Base-by-base conservation (phyloP, 768 basidiomycete species). In the Phlebiopsis gigantea region DNA sequence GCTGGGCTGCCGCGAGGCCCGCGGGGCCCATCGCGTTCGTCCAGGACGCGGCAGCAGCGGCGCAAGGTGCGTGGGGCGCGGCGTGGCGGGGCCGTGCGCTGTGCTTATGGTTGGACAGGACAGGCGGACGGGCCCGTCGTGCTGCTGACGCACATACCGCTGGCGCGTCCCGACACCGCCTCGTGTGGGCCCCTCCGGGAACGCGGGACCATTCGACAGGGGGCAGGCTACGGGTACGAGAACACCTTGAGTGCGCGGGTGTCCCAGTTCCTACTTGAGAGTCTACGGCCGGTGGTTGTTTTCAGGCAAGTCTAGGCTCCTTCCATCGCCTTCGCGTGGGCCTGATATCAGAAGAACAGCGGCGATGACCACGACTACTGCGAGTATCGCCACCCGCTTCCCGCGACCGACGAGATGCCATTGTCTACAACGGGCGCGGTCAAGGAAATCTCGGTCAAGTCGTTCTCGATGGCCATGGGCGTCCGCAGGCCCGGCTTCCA, bases 351-450 rank as follows among this genome's bases (percentile, higher is more conserved):
- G 8, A 4, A 47, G 29, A 24, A 46, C 57, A 93, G 90, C 62
- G 96, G 92, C 5, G 93, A 98, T 69, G 94, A 98, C 66, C 94
- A 97, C 68, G 96, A 98, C 65, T 93, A 95, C 61, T 98, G 96
- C 70, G 90, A 90, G 73, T 83, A 85, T 65, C 74, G 75, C 66
- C 83, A 86, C 68, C 62, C 71, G 60, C 66, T 69, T 53, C 60
- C 59, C 54, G 58, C 58, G n/a, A 57, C 57, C 31, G 62, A 58
- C 30, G 63, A 63, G 31, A 22, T 57, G 30, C 60, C 17, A 43
- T 49, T 53, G 52, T 56, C 57, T 60, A 24, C 61, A 53, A 55
- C 6, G 63, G 68, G 24, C 69, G 50, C 69, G 31, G 73, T 82
- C 12, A 79, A 77, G 50, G 95, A 98, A 72, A 78, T 95, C 19